Evolutionary conservation across 805 yeast species (phyloP).

Genomic region (Torulaspora franciscae): DNA sequence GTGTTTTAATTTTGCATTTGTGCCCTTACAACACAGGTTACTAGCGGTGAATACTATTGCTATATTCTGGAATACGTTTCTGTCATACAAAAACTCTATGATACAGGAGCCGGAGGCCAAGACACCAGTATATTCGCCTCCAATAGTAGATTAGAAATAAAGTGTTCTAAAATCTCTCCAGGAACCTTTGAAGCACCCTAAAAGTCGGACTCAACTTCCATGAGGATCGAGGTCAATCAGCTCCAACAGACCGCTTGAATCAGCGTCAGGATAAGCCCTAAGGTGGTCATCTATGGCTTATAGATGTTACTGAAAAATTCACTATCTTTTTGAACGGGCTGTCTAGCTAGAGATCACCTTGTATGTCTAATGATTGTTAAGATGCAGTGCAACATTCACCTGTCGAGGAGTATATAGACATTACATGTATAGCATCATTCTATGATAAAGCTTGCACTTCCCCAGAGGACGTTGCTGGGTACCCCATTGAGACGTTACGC

Average conservation of each 20-base stretch:
- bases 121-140: conserved; percentile 37
- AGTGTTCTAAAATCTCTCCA: too few relatives aligned
- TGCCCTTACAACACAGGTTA: conserved; percentile 69
- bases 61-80: conserved; percentile 77
- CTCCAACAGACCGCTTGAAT: not conserved
- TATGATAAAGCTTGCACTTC: conserved; percentile 7
- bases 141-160: conserved; percentile 35
- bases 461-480: not conserved
- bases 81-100: conserved; percentile 56
- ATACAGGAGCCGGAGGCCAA: conserved; percentile 17
- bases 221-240: not conserved
- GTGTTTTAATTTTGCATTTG: conserved; percentile 62
- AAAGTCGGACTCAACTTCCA: not conserved
- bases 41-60: conserved; percentile 65
- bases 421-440: conserved; percentile 1
- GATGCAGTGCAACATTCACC: not conserved
- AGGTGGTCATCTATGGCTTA: not conserved
- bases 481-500: conserved; percentile 9
- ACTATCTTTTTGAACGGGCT: conserved; percentile 2
- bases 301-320: not conserved
- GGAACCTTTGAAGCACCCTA: not conserved
- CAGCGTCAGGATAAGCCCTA: not conserved
- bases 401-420: not conserved
- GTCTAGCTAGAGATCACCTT: too few relatives aligned
- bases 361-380: too few relatives aligned